A percentile compares a stretch with the other conserved stretches of the same genome.
Evolutionary conservation across 768 basidiomycete species (phyloP).

Genomic region (Russula vinacea): DNA sequence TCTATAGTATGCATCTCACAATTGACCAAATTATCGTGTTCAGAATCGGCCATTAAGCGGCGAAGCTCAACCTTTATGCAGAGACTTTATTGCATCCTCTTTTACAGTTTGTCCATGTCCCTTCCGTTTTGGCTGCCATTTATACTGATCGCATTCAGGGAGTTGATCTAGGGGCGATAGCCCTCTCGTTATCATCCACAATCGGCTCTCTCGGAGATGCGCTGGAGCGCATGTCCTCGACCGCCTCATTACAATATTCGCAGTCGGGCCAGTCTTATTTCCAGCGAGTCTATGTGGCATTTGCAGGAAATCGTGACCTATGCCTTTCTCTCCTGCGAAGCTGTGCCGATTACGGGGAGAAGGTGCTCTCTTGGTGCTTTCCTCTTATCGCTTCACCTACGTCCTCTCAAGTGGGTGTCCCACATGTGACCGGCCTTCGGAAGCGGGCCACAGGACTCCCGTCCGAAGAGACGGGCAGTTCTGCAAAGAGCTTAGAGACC

Average conservation of each 20-base stretch:
- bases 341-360: conserved; percentile 3
- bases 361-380: not conserved
- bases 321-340: not conserved
- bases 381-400: not conserved
- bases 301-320: not conserved
- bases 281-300: not conserved
- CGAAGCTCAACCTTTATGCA: no score
- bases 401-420: not conserved
- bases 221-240: not conserved
- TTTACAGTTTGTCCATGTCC: not conserved
- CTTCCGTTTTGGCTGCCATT: not conserved
- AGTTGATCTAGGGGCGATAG: not conserved
- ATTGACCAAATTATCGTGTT: not conserved
- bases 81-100: no score
- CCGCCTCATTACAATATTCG: not conserved
- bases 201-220: not conserved
- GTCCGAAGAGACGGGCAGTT: not conserved
- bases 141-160: not conserved
- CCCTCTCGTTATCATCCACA: not conserved
- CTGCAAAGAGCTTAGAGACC: not conserved
- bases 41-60: no score
- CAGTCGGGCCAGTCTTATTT: not conserved
- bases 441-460: not conserved
- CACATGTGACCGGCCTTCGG: not conserved
- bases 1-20: no score